phyloP scores from a whole-genome alignment of 164 flowering plant genomes.

The Vitis amurensis region DNA sequence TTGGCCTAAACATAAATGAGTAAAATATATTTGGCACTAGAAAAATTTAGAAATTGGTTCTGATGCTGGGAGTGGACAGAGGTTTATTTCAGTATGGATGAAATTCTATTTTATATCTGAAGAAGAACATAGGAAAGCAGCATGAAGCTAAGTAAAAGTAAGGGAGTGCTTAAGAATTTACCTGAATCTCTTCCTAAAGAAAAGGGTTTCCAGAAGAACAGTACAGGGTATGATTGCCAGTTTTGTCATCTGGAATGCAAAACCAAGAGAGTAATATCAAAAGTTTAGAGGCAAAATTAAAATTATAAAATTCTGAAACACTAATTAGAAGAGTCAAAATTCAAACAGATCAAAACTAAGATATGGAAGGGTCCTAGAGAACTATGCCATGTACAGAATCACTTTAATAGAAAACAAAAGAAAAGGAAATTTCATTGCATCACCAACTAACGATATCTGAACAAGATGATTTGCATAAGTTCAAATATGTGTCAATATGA shows the following conservation, averaged over 20 bases:
- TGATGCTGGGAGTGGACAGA: neutral
- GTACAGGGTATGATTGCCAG: constrained; percentile 95
- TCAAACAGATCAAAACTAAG: neutral
- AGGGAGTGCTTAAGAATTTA: constrained; percentile 16
- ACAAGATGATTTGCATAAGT: neutral
- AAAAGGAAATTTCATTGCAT: neutral
- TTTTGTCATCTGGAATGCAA: constrained; percentile 80
- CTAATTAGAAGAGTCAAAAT: too few species aligned
- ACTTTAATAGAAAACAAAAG: neutral
- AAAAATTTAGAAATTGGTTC: neutral
- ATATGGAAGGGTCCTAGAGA: neutral
- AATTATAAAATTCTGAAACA: neutral
- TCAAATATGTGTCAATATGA: neutral
- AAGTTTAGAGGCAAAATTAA: neutral
- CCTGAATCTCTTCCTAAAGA: constrained; percentile 90
- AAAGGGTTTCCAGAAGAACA: constrained; percentile 87
- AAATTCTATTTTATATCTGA: neutral
- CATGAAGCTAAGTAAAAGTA: neutral
- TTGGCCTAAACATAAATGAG: neutral
- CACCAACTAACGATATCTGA: neutral
- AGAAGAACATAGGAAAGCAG: neutral
- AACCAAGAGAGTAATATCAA: constrained; percentile 1
- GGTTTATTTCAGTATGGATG: neutral
- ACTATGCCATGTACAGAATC: neutral
- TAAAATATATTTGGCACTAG: neutral